Percentiles rank a stretch among this genome's conserved stretches.
These are phyloP conservation scores for Ustilago nuda DNA, from an alignment of 1,284 basidiomycete genomes.

Conservation along the genomic window DNA sequence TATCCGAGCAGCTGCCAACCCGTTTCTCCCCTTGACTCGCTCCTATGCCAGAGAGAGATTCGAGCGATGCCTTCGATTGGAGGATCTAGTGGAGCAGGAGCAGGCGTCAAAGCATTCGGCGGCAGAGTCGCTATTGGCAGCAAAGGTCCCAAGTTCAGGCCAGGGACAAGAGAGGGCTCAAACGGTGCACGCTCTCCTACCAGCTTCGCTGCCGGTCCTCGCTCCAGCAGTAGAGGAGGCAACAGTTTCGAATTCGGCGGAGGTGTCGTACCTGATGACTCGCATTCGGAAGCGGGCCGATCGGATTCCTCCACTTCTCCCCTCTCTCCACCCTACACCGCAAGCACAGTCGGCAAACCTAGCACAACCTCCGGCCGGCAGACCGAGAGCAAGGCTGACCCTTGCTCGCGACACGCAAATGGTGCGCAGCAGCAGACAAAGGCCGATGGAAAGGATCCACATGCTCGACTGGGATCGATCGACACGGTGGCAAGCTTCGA, in stretches of 20 bases:
- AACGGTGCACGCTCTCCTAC: constrained; percentile 19
- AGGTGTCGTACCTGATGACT: constrained; percentile 45
- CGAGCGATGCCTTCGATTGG: constrained; percentile 9
- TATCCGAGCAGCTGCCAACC: constrained; percentile 18
- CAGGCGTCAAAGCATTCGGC: constrained; percentile 22
- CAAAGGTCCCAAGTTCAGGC: constrained; percentile 33
- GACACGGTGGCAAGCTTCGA: constrained; percentile 36
- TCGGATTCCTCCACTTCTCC: constrained; percentile 22
- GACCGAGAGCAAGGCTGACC: not conserved
- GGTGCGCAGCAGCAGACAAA: not conserved
- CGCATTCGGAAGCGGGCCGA: constrained; percentile 20
- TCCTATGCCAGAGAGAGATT: constrained; percentile 10
- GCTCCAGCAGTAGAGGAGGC: constrained; percentile 26
- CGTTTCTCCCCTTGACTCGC: constrained; percentile 11
- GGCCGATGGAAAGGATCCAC: constrained; percentile 5
- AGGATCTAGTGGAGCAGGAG: constrained; percentile 12
- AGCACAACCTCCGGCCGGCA: constrained; percentile 6
- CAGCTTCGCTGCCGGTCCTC: constrained; percentile 45
- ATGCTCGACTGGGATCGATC: constrained; percentile 27
- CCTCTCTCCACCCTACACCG: constrained; percentile 13
- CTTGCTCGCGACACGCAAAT: not conserved
- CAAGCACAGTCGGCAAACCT: constrained; percentile 2
- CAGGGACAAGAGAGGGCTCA: constrained; percentile 25
- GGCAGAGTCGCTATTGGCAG: constrained; percentile 28
- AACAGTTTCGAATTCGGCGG: constrained; percentile 43